Conservation (phyloP, 345 rosid species). For the Citrus cavaleriei region DNA sequence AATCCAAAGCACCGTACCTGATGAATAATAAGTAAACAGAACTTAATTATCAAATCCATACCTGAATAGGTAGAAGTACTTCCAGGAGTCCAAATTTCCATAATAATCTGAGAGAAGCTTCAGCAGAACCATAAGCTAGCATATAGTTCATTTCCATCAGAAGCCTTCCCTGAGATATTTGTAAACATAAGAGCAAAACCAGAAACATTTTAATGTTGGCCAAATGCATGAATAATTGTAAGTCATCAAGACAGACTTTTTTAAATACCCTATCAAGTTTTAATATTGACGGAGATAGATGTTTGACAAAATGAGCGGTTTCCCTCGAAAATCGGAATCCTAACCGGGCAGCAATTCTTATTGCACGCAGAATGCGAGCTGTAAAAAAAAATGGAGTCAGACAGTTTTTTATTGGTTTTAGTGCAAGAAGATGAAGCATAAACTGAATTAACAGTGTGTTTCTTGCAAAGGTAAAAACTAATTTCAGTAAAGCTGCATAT, state of each 20-base stretch:
- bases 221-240: not conserved
- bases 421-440: not conserved
- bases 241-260: conserved; percentile 6
- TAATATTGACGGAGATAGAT: conserved; percentile 45
- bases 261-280: conserved; percentile 71
- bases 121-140: conserved; percentile 96
- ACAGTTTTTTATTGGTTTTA: not conserved
- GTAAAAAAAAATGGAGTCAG: conserved; percentile 25
- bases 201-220: conserved; percentile 6
- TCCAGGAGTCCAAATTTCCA: conserved; percentile 97
- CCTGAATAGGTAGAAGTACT: conserved; percentile 83
- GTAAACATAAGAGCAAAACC: conserved; percentile 12
- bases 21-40: conserved; percentile 11
- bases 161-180: conserved; percentile 62
- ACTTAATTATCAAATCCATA: conserved; percentile 14
- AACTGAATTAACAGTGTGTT: not conserved
- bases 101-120: conserved; percentile 82
- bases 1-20: not conserved
- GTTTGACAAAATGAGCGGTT: conserved; percentile 70
- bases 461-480: not conserved
- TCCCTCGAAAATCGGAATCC: conserved; percentile 78
- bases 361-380: conserved; percentile 84
- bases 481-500: not conserved
- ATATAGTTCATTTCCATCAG: conserved; percentile 96
- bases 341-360: conserved; percentile 70